Evolutionary conservation across 2,329 filamentous ascomycete genomes (phyloP), one percentile per base, ranked within the genome.

Genomic region (Xylariaceae sp.): DNA sequence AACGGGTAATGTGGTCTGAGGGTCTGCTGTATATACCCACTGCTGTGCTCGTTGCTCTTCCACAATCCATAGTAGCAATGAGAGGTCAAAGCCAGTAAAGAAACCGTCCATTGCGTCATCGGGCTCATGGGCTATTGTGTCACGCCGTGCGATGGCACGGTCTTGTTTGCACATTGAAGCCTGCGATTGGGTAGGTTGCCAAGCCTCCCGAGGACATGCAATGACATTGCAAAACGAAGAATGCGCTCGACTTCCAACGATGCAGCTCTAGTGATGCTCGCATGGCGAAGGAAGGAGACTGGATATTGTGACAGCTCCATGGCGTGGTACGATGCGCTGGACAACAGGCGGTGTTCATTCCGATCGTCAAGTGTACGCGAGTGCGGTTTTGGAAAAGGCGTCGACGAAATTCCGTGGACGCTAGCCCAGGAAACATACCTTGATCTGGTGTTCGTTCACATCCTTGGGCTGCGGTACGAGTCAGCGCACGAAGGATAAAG

Each of bases 351-450:
- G 56, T 55, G 52, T 57, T 59, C 56, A 63, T 60, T 58, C 58
- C 58, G 61, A 60, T 62, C 61, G 62, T 57, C 50, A 52, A 60
- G 52, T 51, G 53, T 62, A 63, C 57, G 59, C 59, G 63, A 61
- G 59, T 57, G 59, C 58, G 62, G 60, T 65, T 62, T 56, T 27
- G 7, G 63, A 63, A 62, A 69, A 75, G 68, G 74, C 76, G 82
- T 81, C 83, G 83, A 86, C 80, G 75, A 80, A 83, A 85, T 79
- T 82, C 83, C 82, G 79, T 80, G 77, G 83, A 77, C 73, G 67
- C 72, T 75, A 82, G 85, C 85, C 86, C 78, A 87, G 82, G 90
- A 87, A 90, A 99, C 94, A 95, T 99, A 99, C 94, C 94, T 99
- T 97, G 78, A 99, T 95, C 85, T 95, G 89, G 77, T 77, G 78